These are phyloP conservation scores for Lachnellula hyalina DNA, from an alignment of 2,329 filamentous ascomycete species.

Conservation along the genomic window DNA sequence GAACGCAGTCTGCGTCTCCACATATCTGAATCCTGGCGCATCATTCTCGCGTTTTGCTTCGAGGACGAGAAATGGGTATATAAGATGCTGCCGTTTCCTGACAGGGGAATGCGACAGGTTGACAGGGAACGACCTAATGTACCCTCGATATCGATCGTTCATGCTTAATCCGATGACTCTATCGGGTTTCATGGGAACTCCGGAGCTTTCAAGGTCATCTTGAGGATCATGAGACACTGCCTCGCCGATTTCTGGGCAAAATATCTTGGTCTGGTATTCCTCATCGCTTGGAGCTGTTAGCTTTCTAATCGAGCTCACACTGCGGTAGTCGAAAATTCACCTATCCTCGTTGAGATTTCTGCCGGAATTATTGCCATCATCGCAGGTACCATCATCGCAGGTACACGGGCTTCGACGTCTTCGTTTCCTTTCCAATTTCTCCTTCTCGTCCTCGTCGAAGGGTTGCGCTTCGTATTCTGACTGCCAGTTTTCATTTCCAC, in stretches of 20 bases:
- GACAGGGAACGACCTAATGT: background rate
- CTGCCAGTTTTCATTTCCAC: slow-evolving; percentile 3
- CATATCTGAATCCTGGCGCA: slow-evolving; percentile 1
- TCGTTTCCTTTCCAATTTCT: slow-evolving; percentile 1
- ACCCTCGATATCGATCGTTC: slow-evolving; percentile 2
- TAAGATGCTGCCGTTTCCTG: background rate
- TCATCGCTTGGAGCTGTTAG: slow-evolving; percentile 5
- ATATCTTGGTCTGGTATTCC: slow-evolving; percentile 1
- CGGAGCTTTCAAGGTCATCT: slow-evolving; percentile 2
- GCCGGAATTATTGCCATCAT: background rate
- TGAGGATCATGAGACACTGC: slow-evolving; percentile 7
- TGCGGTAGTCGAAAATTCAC: background rate
- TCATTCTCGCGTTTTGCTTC: slow-evolving; percentile 8
- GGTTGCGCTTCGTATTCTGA: slow-evolving; percentile 5
- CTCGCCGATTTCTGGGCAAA: background rate
- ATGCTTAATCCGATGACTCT: slow-evolving; percentile 7
- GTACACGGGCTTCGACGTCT: background rate
- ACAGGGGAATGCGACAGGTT: slow-evolving; percentile 1
- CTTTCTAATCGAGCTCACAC: background rate
- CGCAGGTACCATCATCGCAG: background rate
- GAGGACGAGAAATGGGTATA: slow-evolving; percentile 9
- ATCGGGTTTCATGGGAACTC: slow-evolving; percentile 7
- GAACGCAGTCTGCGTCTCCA: slow-evolving; percentile 10
- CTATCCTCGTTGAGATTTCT: slow-evolving; percentile 4
- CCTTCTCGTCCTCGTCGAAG: background rate